These are phyloP conservation scores for Cladophialophora immunda DNA, from an alignment of 2,329 filamentous ascomycete genomes.

Conservation along the genomic window DNA sequence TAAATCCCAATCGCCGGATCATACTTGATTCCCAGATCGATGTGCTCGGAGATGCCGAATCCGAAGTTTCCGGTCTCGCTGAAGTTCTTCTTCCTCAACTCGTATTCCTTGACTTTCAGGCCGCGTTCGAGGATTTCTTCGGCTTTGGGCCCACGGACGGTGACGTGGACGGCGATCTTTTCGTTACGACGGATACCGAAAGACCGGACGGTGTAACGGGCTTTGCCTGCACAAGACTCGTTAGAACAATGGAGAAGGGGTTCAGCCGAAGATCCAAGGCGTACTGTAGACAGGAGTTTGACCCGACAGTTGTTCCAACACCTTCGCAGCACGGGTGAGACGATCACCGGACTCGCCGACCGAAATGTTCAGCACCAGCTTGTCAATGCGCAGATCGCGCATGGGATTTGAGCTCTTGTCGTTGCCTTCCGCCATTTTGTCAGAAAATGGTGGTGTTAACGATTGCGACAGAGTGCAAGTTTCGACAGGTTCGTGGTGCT, in stretches of 20 bases:
- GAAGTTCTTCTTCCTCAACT: slow-evolving; percentile 99
- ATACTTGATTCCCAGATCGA: slow-evolving; percentile 99
- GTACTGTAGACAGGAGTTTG: slow-evolving; percentile 99
- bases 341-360: slow-evolving; percentile 99
- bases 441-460: slow-evolving; percentile 41
- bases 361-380: slow-evolving; percentile 99
- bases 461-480: slow-evolving; percentile 41
- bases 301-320: slow-evolving; percentile 99
- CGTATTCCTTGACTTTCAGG: slow-evolving; percentile 99
- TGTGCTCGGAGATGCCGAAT: slow-evolving; percentile 99
- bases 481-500: slow-evolving; percentile 15
- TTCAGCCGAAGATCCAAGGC: slow-evolving; percentile 47
- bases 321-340: slow-evolving; percentile 99
- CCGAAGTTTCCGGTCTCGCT: slow-evolving; percentile 99
- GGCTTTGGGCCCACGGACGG: slow-evolving; percentile 97
- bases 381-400: slow-evolving; percentile 99
- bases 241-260: slow-evolving; percentile 9
- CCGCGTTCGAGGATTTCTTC: slow-evolving; percentile 99
- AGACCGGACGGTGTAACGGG: slow-evolving; percentile 99
- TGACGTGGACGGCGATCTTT: slow-evolving; percentile 99
- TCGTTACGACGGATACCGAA: slow-evolving; percentile 99
- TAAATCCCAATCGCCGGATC: slow-evolving; percentile 98
- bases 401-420: slow-evolving; percentile 95
- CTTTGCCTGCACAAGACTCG: slow-evolving; percentile 76
- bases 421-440: slow-evolving; percentile 68